A percentile compares a stretch with the other conserved stretches of the same genome.
phyloP scores from a whole-genome alignment of 2,329 filamentous ascomycete species.

The Aspergillus puulaauensis region DNA sequence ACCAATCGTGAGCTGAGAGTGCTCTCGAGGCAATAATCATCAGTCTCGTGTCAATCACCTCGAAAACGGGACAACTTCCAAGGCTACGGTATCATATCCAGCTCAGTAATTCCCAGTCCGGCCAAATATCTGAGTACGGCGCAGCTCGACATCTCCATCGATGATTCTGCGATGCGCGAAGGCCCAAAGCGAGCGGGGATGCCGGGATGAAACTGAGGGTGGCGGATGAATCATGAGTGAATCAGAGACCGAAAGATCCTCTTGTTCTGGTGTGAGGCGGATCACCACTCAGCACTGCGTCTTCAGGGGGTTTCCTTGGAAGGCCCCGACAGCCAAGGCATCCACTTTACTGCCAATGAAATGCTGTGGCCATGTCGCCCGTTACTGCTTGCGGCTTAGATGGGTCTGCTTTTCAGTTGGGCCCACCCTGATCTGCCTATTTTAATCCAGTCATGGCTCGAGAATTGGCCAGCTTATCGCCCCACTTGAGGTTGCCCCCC shows the following conservation, averaged over 20 bases:
- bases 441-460: slow-evolving; percentile 15
- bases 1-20: neutral
- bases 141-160: neutral
- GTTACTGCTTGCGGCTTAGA: slow-evolving; percentile 20
- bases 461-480: slow-evolving; percentile 18
- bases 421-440: slow-evolving; percentile 20
- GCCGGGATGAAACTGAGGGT: slow-evolving; percentile 9
- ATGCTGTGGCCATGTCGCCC: neutral
- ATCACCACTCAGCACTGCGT: slow-evolving; percentile 6
- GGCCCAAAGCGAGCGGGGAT: slow-evolving; percentile 15
- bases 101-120: neutral
- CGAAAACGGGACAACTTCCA: slow-evolving; percentile 6
- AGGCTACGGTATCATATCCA: slow-evolving; percentile 14
- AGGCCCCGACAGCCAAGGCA: slow-evolving; percentile 15
- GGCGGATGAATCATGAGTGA: slow-evolving; percentile 17
- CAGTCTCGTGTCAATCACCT: slow-evolving; percentile 1
- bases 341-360: slow-evolving; percentile 17
- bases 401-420: slow-evolving; percentile 4
- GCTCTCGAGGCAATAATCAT: neutral
- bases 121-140: slow-evolving; percentile 2
- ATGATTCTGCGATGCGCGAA: slow-evolving; percentile 17
- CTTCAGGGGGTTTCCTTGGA: slow-evolving; percentile 7
- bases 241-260: neutral
- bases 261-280: slow-evolving; percentile 13
- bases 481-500: slow-evolving; percentile 16